A percentile compares a stretch with the other conserved stretches of the same genome.
Evolutionary conservation across 768 basidiomycete genomes (phyloP).

Genomic region (Tylopilus plumbeoviolaceoides): DNA sequence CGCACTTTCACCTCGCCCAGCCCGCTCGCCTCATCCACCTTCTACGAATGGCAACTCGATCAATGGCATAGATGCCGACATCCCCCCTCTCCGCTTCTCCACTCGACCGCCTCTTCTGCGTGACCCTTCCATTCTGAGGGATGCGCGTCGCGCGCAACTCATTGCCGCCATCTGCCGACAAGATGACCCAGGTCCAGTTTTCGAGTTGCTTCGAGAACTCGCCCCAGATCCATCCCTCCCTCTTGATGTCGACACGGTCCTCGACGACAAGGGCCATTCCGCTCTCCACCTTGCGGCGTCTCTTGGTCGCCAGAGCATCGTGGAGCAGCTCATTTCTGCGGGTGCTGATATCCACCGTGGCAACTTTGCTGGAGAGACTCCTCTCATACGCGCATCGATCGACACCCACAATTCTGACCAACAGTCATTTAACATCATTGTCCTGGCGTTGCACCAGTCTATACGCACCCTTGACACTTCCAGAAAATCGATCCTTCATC

Average conservation of each 20-base stretch:
- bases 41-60: slow-evolving; percentile 42
- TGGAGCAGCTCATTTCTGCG: slow-evolving; percentile 63
- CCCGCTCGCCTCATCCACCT: slow-evolving; percentile 46
- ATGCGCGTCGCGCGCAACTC: slow-evolving; percentile 56
- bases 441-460: slow-evolving; percentile 61
- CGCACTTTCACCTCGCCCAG: slow-evolving; percentile 34
- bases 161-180: slow-evolving; percentile 63
- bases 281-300: slow-evolving; percentile 92
- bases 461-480: slow-evolving; percentile 88
- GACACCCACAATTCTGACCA: slow-evolving; percentile 82
- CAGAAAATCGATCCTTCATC: slow-evolving; percentile 84
- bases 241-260: slow-evolving; percentile 70
- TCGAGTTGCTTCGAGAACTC: slow-evolving; percentile 65
- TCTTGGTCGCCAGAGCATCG: slow-evolving; percentile 63
- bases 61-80: slow-evolving; percentile 41
- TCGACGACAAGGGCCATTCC: slow-evolving; percentile 94
- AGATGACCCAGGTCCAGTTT: slow-evolving; percentile 60
- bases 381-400: slow-evolving; percentile 87
- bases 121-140: slow-evolving; percentile 49
- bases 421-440: slow-evolving; percentile 67
- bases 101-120: slow-evolving; percentile 57
- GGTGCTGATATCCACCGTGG: slow-evolving; percentile 91
- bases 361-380: slow-evolving; percentile 91
- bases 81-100: slow-evolving; percentile 56
- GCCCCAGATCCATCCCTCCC: slow-evolving; percentile 38